These are phyloP conservation scores for Ogataea pilisensis DNA, from an alignment of 805 yeast genomes.

Conservation along the genomic window DNA sequence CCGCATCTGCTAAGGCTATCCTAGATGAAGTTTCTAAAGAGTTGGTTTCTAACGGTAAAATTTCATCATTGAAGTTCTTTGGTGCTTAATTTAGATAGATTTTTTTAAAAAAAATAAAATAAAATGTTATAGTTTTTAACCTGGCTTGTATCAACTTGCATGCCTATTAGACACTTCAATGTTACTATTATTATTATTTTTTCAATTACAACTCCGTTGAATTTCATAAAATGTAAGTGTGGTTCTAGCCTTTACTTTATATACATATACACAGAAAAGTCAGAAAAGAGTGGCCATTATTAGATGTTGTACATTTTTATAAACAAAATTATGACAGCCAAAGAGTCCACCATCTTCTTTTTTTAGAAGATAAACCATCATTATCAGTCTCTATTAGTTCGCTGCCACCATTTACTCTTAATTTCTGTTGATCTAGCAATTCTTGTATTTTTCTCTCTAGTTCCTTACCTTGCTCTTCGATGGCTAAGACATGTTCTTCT, in stretches of 20 bases:
- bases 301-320: no score
- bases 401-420: not conserved
- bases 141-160: not conserved
- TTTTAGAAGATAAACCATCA: not conserved
- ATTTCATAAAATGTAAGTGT: not conserved
- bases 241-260: slow-evolving; percentile 4
- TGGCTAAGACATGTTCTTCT: slow-evolving; percentile 23
- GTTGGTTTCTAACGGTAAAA: slow-evolving; percentile 49
- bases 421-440: slow-evolving; percentile 24
- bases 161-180: no score
- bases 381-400: not conserved
- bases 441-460: slow-evolving; percentile 26
- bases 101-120: not conserved
- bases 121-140: not conserved
- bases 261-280: slow-evolving; percentile 36
- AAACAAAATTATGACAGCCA: not conserved
- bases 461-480: slow-evolving; percentile 20
- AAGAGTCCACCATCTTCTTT: slow-evolving; percentile 16
- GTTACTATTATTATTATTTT: no score
- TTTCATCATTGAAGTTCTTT: slow-evolving; percentile 31
- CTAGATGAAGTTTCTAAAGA: slow-evolving; percentile 52
- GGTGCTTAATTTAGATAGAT: slow-evolving; percentile 3
- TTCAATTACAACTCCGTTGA: not conserved
- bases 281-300: no score
- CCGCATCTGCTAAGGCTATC: slow-evolving; percentile 54